Conservation (phyloP, 2,329 filamentous ascomycete genomes). For the Emmonsia crescens region DNA sequence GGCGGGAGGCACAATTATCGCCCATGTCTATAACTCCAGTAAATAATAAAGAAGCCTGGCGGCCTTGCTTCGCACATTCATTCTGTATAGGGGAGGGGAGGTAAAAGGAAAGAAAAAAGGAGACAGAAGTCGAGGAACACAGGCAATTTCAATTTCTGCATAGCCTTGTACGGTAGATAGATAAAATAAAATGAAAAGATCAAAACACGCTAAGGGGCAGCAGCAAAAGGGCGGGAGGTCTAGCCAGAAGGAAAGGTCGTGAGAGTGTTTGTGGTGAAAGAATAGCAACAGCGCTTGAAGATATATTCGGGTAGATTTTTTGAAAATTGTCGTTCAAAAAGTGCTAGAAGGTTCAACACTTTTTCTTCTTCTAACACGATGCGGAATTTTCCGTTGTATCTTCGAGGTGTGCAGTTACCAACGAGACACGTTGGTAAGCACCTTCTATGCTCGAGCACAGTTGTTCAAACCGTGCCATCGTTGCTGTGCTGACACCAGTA, state of each 20-base stretch:
- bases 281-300: not conserved
- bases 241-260: not conserved
- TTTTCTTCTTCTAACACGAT: not conserved
- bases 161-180: not conserved
- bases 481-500: constrained; percentile 17
- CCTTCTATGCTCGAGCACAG: constrained; percentile 33
- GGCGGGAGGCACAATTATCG: not conserved
- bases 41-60: not conserved
- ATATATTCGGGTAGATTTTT: too few species aligned
- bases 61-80: not conserved
- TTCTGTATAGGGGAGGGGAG: too few species aligned
- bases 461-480: constrained; percentile 25
- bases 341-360: not conserved
- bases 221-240: not conserved
- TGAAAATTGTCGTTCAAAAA: not conserved
- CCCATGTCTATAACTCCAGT: not conserved
- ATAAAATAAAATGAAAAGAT: not conserved
- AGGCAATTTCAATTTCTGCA: not conserved
- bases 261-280: not conserved
- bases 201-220: not conserved
- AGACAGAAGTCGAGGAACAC: not conserved
- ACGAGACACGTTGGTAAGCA: constrained; percentile 32
- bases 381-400: not conserved
- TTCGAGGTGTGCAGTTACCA: constrained; percentile 27
- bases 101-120: not conserved